Base-by-base conservation (phyloP, 169 alveolate genomes). In the Besnoitia besnoiti region DNA sequence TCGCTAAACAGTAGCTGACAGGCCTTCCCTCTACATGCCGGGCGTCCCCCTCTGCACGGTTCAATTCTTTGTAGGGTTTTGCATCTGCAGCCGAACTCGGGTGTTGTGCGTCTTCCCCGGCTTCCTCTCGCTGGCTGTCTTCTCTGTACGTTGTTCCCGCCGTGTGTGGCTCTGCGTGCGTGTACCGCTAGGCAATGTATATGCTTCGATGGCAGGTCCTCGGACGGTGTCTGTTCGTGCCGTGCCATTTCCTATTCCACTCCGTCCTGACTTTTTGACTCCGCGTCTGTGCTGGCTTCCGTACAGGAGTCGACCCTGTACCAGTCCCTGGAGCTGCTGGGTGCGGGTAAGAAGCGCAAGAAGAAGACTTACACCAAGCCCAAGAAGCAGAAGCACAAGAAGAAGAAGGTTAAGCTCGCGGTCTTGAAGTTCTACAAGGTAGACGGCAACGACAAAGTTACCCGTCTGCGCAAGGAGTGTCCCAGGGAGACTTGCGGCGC, bases 381-480 rank as follows among this genome's bases (percentile, higher is more conserved):
- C 61, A 98, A 98, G 97, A 97, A 97, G 94, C 96, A 95, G 90
- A 98, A 98, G 98, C 99, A 99, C 96, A 98, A 98, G 98, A 98
- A 98, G 98, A 99, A 98, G 98, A 99, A 99, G 98, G 97, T 98
- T 85, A 98, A 98, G 97, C 97, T 98, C 89, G 99, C 99, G 51
- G 98, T 98, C 67, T 97, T 99, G 95, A 98, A 98, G 95, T 98
- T 96, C 96, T 98, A 98, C 99, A 98, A 98, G 94, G 99, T 99
- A 62, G 99, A 98, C 92, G 97, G 96, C 75, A 98, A 96, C 73
- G 99, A 98, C 96, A 97, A 98, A 96, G 99, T 99, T 85, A 97
- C 98, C 51, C 97, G 99, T 85, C 95, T 97, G 80, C 98, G 98
- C 95, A 98, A 98, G 94, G 99, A 98, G 94, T 98, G 99, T 95